phyloP scores from a whole-genome alignment of 192 early-diverging fungal genomes.

The Coemansia sp. region DNA sequence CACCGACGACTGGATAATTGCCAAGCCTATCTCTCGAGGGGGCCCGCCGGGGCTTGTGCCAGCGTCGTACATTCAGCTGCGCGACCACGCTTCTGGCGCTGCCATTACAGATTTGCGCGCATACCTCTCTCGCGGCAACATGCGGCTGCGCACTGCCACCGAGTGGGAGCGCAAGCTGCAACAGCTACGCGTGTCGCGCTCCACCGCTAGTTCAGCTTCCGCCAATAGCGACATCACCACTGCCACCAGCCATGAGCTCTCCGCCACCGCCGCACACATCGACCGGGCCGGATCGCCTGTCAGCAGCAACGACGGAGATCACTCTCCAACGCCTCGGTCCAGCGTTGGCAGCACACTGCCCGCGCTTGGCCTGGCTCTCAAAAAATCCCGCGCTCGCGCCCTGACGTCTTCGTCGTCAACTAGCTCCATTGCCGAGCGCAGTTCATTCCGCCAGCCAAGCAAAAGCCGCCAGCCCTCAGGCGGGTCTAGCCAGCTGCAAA shows the following conservation, averaged over 20 bases:
- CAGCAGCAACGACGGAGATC: slow-evolving; percentile 39
- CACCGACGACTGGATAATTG: slow-evolving; percentile 80
- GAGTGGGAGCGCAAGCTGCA: slow-evolving; percentile 65
- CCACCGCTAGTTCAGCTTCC: slow-evolving; percentile 39
- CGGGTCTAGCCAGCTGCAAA: slow-evolving; percentile 44
- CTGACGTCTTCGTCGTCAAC: slow-evolving; percentile 52
- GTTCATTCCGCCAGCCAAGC: slow-evolving; percentile 47
- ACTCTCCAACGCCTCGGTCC: slow-evolving; percentile 30
- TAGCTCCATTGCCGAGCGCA: slow-evolving; percentile 54
- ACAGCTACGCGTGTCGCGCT: slow-evolving; percentile 34
- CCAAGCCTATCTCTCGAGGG: slow-evolving; percentile 65
- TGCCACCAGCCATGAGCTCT: background rate
- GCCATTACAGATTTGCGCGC: slow-evolving; percentile 67
- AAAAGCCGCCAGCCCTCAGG: slow-evolving; percentile 52
- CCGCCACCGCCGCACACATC: background rate
- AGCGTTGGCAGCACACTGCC: slow-evolving; percentile 25
- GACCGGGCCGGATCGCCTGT: slow-evolving; percentile 17
- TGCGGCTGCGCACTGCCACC: slow-evolving; percentile 54
- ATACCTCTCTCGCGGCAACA: slow-evolving; percentile 48
- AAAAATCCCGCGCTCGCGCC: slow-evolving; percentile 36
- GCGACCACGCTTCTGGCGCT: slow-evolving; percentile 68
- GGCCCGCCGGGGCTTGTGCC: slow-evolving; percentile 76
- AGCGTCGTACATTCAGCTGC: slow-evolving; percentile 74
- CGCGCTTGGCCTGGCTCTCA: slow-evolving; percentile 2
- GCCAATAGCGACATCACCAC: slow-evolving; percentile 22